These are phyloP conservation scores for Cyclospora cayetanensis DNA, from an alignment of 169 alveolate species.

Conservation along the genomic window DNA sequence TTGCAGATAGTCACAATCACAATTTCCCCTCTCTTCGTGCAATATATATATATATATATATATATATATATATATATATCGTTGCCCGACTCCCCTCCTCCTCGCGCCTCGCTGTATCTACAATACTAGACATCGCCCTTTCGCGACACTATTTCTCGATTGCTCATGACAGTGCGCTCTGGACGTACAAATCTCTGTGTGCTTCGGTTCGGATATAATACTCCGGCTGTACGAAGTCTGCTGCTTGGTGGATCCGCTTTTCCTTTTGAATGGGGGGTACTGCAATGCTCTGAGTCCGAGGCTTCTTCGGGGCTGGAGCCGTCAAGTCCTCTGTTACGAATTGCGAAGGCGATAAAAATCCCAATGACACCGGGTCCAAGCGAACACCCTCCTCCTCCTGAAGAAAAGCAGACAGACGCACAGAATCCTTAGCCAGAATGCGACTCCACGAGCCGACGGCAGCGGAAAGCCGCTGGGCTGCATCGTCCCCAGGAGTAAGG, in stretches of 20 bases:
- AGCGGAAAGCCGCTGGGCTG: background rate
- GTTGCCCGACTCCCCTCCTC: background rate
- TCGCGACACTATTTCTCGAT: too few relatives aligned
- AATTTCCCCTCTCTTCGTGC: background rate
- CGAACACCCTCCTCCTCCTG: slow-evolving; percentile 69
- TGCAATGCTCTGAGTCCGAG: background rate
- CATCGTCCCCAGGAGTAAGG: background rate
- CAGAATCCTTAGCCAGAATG: background rate
- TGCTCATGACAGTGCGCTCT: too few relatives aligned
- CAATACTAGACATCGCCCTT: too few relatives aligned
- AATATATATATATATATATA: too few relatives aligned
- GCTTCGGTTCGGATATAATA: slow-evolving; percentile 40
- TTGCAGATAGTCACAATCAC: background rate
- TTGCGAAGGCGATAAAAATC: slow-evolving; percentile 46
- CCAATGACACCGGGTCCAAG: slow-evolving; percentile 17
- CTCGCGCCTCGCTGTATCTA: too few relatives aligned
- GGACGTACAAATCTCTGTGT: slow-evolving; percentile 35
- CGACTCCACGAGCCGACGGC: background rate
- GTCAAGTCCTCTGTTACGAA: slow-evolving; percentile 14
- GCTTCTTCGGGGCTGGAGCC: background rate
- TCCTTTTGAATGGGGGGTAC: slow-evolving; percentile 64
- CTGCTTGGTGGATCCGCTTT: background rate
- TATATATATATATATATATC: too few relatives aligned
- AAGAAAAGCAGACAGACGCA: background rate
- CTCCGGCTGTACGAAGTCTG: slow-evolving; percentile 43